A percentile compares a stretch with the other conserved stretches of the same genome.
These are phyloP conservation scores for Gillenia trifoliata DNA, from an alignment of 306 rosid genomes.

Conservation along the genomic window DNA sequence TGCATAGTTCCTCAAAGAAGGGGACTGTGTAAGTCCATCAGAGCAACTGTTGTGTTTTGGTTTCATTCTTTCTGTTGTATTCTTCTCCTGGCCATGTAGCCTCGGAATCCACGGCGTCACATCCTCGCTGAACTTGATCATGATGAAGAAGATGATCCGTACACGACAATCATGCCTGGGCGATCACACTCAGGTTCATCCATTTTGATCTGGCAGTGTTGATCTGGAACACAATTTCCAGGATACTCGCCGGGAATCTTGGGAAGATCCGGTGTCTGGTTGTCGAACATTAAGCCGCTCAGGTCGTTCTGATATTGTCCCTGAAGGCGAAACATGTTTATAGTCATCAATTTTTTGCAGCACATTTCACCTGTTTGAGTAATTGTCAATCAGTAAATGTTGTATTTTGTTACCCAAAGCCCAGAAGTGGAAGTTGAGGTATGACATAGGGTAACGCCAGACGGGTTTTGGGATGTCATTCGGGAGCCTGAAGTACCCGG, in stretches of 20 bases:
- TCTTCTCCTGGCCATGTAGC: constrained; percentile 83
- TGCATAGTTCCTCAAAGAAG: constrained; percentile 69
- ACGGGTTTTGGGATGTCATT: constrained; percentile 93
- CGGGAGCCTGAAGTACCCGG: constrained; percentile 97
- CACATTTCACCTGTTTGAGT: background rate
- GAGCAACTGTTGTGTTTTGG: constrained; percentile 53
- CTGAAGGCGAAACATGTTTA: constrained; percentile 33
- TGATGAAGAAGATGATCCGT: constrained; percentile 73
- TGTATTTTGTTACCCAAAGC: constrained; percentile 62
- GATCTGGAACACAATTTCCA: constrained; percentile 67
- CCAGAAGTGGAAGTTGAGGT: constrained; percentile 97
- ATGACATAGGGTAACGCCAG: constrained; percentile 99
- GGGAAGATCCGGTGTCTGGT: constrained; percentile 44
- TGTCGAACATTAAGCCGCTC: constrained; percentile 64
- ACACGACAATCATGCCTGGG: constrained; percentile 76
- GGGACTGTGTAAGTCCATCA: constrained; percentile 73
- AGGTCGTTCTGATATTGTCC: constrained; percentile 96
- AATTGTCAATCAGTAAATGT: background rate
- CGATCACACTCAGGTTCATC: constrained; percentile 61
- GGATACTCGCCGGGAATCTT: constrained; percentile 79
- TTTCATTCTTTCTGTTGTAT: constrained; percentile 65
- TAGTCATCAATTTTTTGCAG: background rate
- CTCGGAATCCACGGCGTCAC: constrained; percentile 88
- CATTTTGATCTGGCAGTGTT: constrained; percentile 73
- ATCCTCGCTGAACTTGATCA: constrained; percentile 84